Percentiles rank a stretch among this genome's conserved stretches.
These are phyloP conservation scores for Sophora flavescens DNA, from an alignment of 306 rosid genomes.

Conservation along the genomic window DNA sequence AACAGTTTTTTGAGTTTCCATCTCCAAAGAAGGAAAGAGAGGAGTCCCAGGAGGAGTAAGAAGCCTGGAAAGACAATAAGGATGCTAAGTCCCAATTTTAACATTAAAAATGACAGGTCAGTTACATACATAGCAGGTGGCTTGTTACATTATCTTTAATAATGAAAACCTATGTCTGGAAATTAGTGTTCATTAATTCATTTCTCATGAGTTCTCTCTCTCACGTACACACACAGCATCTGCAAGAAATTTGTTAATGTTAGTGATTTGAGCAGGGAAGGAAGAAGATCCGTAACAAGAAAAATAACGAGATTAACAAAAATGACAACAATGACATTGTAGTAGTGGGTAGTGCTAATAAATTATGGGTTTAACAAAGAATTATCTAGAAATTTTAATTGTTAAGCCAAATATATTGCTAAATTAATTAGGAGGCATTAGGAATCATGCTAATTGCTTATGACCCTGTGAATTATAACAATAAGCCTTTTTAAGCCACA, in stretches of 20 bases:
- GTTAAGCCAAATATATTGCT: conserved; percentile 4
- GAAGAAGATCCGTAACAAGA: not conserved
- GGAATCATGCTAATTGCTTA: conserved; percentile 5
- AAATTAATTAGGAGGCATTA: conserved; percentile 8
- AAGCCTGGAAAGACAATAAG: conserved; percentile 74
- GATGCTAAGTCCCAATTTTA: conserved; percentile 42
- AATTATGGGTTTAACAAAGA: not conserved
- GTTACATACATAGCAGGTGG: not conserved
- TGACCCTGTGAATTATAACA: not conserved
- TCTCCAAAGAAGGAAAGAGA: conserved; percentile 95
- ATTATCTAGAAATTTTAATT: conserved; percentile 25
- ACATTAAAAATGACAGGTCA: not conserved
- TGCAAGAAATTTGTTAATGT: conserved; percentile 19
- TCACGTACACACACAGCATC: not conserved
- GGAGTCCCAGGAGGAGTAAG: conserved; percentile 98
- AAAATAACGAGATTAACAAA: not conserved
- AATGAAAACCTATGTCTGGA: not conserved
- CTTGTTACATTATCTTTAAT: not conserved
- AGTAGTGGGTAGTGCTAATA: conserved; percentile 10
- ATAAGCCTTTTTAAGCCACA: not conserved
- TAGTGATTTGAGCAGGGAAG: not conserved
- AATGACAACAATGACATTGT: not conserved
- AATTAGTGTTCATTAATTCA: conserved; percentile 7
- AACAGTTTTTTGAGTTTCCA: conserved; percentile 75
- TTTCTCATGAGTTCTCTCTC: conserved; percentile 18